phyloP scores from a whole-genome alignment of 1,284 basidiomycete species.

The Fomitopsis betulina region DNA sequence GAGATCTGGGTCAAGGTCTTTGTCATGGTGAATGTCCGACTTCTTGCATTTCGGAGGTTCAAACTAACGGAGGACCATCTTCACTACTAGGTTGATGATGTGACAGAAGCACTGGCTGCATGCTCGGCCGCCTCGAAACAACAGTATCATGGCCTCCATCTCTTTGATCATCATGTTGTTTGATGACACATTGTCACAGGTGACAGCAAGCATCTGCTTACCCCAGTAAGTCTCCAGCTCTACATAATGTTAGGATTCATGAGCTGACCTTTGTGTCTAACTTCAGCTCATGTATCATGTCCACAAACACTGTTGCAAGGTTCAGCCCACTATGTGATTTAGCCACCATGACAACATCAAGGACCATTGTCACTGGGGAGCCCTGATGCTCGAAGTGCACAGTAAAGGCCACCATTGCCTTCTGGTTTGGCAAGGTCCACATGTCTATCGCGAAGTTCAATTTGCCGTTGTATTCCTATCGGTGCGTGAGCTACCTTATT shows the following conservation, averaged over 20 bases:
- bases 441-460: not conserved
- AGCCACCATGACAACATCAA: constrained; percentile 3
- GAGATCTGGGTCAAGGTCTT: not conserved
- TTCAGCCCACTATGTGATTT: constrained; percentile 14
- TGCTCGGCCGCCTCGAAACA: constrained; percentile 9
- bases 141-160: constrained; percentile 9
- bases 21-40: not conserved
- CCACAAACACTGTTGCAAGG: constrained; percentile 8
- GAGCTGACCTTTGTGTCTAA: constrained; percentile 13
- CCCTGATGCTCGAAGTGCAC: not conserved
- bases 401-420: not conserved
- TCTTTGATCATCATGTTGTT: constrained; percentile 24
- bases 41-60: constrained; percentile 4
- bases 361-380: not conserved
- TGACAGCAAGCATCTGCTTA: constrained; percentile 20
- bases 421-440: not conserved
- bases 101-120: constrained; percentile 27
- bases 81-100: constrained; percentile 28
- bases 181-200: constrained; percentile 25
- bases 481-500: not conserved
- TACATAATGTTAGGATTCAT: not conserved
- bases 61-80: constrained; percentile 14
- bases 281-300: constrained; percentile 13
- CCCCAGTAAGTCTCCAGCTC: not conserved
- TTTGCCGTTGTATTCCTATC: not conserved